Conservation (phyloP, 345 rosid genomes). For the Litchi chinensis region DNA sequence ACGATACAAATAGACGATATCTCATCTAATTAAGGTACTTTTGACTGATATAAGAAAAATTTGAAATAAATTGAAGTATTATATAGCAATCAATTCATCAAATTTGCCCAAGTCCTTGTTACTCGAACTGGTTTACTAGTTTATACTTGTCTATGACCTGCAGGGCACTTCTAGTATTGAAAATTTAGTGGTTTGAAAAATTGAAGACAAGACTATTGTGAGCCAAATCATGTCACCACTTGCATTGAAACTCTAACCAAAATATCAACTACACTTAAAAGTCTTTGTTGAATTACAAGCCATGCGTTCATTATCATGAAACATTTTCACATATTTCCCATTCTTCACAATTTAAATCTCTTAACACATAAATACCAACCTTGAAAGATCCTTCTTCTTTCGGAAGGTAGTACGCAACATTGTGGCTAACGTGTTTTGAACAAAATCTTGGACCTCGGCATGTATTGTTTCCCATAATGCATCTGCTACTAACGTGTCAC, state of each 20-base stretch:
- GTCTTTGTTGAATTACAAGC: neutral
- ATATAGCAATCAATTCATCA: neutral
- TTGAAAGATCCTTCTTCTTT: slow-evolving; percentile 92
- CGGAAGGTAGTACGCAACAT: slow-evolving; percentile 95
- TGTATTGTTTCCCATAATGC: slow-evolving; percentile 99
- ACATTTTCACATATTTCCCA: neutral
- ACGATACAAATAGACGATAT: neutral
- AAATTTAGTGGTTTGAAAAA: neutral
- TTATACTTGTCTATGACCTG: neutral
- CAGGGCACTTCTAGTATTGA: neutral
- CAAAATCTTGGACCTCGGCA: slow-evolving; percentile 99
- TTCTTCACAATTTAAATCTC: neutral
- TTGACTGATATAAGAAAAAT: neutral
- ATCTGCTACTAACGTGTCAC: slow-evolving; percentile 92
- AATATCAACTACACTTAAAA: neutral
- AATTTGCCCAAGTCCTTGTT: neutral
- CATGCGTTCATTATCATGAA: neutral
- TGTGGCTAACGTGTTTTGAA: slow-evolving; percentile 90
- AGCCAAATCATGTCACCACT: neutral
- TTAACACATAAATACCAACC: slow-evolving; percentile 43
- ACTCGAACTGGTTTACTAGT: neutral
- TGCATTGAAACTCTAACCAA: neutral
- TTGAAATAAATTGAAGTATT: neutral
- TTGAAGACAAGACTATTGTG: neutral
- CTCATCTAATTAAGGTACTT: neutral